Evolutionary conservation across 2,329 filamentous ascomycete genomes (phyloP).

Genomic region (Fusarium sp.): DNA sequence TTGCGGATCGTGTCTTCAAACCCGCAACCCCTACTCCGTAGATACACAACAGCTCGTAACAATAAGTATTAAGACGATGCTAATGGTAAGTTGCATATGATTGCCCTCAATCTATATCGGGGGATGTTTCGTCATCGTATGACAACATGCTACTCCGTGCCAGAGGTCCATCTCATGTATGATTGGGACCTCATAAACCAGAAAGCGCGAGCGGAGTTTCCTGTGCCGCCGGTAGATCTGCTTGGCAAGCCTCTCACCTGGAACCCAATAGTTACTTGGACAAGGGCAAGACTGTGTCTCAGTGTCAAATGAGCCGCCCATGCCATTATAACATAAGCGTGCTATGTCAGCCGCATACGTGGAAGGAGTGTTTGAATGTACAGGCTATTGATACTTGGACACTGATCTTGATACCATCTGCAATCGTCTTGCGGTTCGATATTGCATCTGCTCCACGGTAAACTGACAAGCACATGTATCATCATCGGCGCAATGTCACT

Average conservation of each 20-base stretch:
- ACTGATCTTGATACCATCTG: conserved; percentile 36
- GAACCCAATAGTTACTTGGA: not conserved
- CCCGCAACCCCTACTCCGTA: not conserved
- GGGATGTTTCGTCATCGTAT: not conserved
- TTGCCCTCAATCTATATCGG: not conserved
- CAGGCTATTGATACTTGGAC: conserved; percentile 16
- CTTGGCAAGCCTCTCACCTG: conserved; percentile 2
- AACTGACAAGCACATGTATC: conserved; percentile 5
- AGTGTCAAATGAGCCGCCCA: conserved; percentile 13
- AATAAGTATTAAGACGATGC: not conserved
- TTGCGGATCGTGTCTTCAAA: not conserved
- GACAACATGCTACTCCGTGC: not conserved
- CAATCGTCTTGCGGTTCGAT: conserved; percentile 2
- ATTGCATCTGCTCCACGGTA: not conserved
- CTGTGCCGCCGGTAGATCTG: not conserved
- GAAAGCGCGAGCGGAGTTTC: not conserved
- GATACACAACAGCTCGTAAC: not conserved
- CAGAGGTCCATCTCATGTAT: not conserved
- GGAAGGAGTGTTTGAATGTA: not conserved
- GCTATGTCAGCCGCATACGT: conserved; percentile 9
- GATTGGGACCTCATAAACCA: not conserved
- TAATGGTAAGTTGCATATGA: not conserved
- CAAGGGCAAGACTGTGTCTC: not conserved
- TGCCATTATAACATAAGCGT: conserved; percentile 7
- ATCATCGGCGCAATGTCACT: conserved; percentile 19